Evolutionary conservation across 2,329 filamentous ascomycete species (phyloP), one percentile per base, ranked within the genome.

Genomic region (Fusarium proliferatum): DNA sequence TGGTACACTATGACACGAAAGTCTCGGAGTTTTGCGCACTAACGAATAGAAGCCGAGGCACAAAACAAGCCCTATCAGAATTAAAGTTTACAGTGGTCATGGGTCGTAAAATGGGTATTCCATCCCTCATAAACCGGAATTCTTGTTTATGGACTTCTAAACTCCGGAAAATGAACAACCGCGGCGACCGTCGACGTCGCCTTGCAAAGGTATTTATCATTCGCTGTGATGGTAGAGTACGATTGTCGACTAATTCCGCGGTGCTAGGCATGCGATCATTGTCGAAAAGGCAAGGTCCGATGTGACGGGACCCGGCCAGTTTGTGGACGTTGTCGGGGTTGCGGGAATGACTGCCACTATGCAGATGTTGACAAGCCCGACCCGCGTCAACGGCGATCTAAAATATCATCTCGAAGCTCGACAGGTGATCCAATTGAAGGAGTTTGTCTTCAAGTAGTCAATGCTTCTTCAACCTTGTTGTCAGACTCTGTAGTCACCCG

Each of bases 341-440:
- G 28, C 30, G 53, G 28, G 11, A 57, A 57, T 26, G 30, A 57
- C 9, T 57, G 53, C 15, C 38, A 57, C 10, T 57, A 57, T 34
- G 39, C 53, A 15, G 53, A 57, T 11, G n/a, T 57, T 26, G 21
- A 57, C 28, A 57, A 57, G n/a, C 39, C 53, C 21, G 52, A 55
- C 41, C 34, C 36, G 34, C 39, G 36, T 26, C 53, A 45, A 33
- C 53, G 53, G 8, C 53, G 39, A 16, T 34, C 28, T 0, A 45
- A 21, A 19, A 1, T 17, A 5, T 16, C 36, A n/a, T 30, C 36
- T 41, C 52, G 10, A 7, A 41, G n/a, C 15, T 42, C 36, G 1
- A 12, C 13, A 13, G 19, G 10, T 13, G 13, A 13, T 10, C 5
- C 36, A 9, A n/a, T 28, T 15, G 26, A 13, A 7, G 15, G 4